These are phyloP conservation scores for Dalbergia oliveri DNA, from an alignment of 306 rosid species.

Conservation along the genomic window DNA sequence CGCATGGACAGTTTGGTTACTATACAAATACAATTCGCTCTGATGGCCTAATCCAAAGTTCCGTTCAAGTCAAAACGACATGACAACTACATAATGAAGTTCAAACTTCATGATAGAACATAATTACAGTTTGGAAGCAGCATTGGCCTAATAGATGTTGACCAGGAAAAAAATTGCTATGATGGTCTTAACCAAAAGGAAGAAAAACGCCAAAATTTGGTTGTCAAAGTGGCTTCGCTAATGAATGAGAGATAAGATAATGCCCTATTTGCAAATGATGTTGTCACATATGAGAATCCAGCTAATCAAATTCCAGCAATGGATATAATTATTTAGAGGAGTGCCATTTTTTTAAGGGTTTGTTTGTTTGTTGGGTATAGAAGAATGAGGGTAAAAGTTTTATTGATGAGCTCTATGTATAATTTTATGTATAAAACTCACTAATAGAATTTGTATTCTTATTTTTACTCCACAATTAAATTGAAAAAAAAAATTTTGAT, in stretches of 20 bases:
- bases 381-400: no score
- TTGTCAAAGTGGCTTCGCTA: conserved; percentile 6
- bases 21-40: not conserved
- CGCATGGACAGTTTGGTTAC: not conserved
- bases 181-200: not conserved
- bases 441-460: no score
- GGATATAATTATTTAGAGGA: not conserved
- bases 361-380: no score
- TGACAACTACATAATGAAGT: not conserved
- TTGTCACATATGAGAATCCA: conserved; percentile 13
- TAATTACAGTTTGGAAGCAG: not conserved
- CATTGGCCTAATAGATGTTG: no score
- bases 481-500: no score
- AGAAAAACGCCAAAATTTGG: not conserved
- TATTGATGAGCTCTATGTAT: no score
- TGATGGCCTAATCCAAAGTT: not conserved
- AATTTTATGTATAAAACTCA: no score
- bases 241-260: not conserved
- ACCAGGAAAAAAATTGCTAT: no score
- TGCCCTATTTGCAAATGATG: not conserved
- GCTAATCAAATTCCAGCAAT: conserved; percentile 5
- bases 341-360: not conserved
- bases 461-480: no score
- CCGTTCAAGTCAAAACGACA: not conserved
- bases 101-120: conserved; percentile 1